Conservation (phyloP, 2,329 filamentous ascomycete genomes). For the Pseudocercospora pini-densiflorae region DNA sequence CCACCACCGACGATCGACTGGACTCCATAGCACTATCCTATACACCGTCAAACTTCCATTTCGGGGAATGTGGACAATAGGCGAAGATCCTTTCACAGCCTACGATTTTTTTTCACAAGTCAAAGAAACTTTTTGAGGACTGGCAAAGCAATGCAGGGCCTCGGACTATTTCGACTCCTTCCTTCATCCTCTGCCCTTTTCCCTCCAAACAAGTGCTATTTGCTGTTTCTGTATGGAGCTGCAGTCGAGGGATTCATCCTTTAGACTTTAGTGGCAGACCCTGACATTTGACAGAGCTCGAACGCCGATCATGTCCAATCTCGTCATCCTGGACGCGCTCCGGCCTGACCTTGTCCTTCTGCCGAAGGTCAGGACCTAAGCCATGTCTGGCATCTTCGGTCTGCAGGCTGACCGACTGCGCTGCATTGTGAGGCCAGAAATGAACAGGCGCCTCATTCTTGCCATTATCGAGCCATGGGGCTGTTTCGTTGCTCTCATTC, state of each 20-base stretch:
- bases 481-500: constrained; percentile 1
- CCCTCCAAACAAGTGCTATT: neutral
- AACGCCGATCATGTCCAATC: constrained; percentile 1
- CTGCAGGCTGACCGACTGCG: neutral
- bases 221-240: neutral
- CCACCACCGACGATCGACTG: too few relatives aligned
- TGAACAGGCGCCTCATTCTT: neutral
- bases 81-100: neutral
- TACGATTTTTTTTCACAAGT: neutral
- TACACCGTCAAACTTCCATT: neutral
- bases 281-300: neutral
- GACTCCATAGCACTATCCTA: neutral
- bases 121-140: neutral
- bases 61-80: neutral
- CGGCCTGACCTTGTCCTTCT: neutral
- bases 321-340: neutral
- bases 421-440: neutral
- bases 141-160: neutral
- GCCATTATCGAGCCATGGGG: neutral
- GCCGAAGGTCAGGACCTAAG: constrained; percentile 1
- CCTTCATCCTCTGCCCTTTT: neutral
- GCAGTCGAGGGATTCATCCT: neutral
- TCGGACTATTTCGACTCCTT: neutral
- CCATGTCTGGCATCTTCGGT: constrained; percentile 9
- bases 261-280: neutral